Evolutionary conservation across 495 filamentous ascomycete species (phyloP), one percentile per base, ranked within the genome.

Genomic region (Chaetomidium leptoderma): DNA sequence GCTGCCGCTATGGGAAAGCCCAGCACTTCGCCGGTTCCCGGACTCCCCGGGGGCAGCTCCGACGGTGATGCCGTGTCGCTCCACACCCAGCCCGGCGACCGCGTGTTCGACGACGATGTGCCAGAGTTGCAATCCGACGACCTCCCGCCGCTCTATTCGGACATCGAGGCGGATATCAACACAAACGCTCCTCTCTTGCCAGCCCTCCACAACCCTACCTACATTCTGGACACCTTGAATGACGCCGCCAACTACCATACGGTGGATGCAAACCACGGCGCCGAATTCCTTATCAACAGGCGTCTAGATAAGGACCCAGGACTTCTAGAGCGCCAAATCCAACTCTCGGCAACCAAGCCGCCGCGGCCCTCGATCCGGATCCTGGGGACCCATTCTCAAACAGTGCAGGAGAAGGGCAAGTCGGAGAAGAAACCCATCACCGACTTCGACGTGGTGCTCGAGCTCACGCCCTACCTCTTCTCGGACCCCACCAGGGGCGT

Each of bases 391-490:
- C 81, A 84, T 64, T 66, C 57, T 36, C 71, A 81, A 64, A 77
- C 71, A 3, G 63, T 64, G 9, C 66, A 75, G 33, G 64, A 72
- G 23, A 73, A 75, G 47, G 74, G 75, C 48, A 77, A 80, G 53
- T 73, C 76, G 48, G 69, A 75, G 56, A 70, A 53, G 29, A 63
- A 73, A 35, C 63, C 57, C 4, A 62, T 81, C 44, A 75, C 70
- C 42, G 80, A 83, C 64, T 82, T 83, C 60, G 72, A 78, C 59
- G 66, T 86, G 47, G 60, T 62, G 10, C 65, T 84, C 46, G 75
- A 81, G 23, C 63, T 86, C 36, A 76, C 77, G 0, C 70, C 72
- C 0, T 79, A 77, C 46, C 72, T 86, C 36, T 77, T 66, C 61
- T 64, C 66, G 0, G 73, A 78, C 46, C 63, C 70, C 8, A 53